Base-by-base conservation (phyloP, 352 stramenopile species). In the Pythium apleroticum region DNA sequence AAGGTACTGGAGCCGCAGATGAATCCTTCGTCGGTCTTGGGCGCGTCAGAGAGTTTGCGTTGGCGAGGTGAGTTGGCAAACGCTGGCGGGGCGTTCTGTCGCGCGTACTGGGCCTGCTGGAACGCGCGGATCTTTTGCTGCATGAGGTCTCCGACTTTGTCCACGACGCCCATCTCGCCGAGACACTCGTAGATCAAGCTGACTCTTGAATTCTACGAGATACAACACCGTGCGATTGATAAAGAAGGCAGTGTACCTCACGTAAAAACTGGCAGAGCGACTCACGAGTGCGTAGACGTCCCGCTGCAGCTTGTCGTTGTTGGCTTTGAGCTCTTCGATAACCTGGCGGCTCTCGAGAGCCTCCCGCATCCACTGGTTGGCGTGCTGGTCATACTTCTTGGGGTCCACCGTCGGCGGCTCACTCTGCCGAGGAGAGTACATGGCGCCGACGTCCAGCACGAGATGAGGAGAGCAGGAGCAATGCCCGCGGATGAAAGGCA, bases 341-440 rank as follows among this genome's bases (percentile, higher is more conserved):
- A 63, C 25, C 39, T 76, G 66, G 39, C 78, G 68, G 31, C 72
- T 86, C 20, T 88, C 78, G 52, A 86, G 66, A 4, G 78, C 77
- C 81, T 90, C 81, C 10, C 77, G 77, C 81, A 90, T 88, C 81
- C 81, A 90, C 54, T 90, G 81, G 50, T 68, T 77, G n/a, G 66
- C 53, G 24, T 66, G 63, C 41, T 70, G 70, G 46, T 90, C 77
- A 66, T 77, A 88, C 46, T 81, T 81, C 57, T 77, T 83, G 9
- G 56, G 24, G 63, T 86, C 75, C 31, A 33, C 35, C 8, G 17
- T 50, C n/a, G 57, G 57, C 19, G 54, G 54, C 24, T 65, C 72
- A 66, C 75, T 65, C 54, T 63, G 60, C 14, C 65, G 68, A 25
- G 75, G 62, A 4, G 74, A 77, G 25, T 72, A 72, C 75, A 87